Conservation (phyloP, 176 grass and related monocot genomes). For the Oryza glumipatula region DNA sequence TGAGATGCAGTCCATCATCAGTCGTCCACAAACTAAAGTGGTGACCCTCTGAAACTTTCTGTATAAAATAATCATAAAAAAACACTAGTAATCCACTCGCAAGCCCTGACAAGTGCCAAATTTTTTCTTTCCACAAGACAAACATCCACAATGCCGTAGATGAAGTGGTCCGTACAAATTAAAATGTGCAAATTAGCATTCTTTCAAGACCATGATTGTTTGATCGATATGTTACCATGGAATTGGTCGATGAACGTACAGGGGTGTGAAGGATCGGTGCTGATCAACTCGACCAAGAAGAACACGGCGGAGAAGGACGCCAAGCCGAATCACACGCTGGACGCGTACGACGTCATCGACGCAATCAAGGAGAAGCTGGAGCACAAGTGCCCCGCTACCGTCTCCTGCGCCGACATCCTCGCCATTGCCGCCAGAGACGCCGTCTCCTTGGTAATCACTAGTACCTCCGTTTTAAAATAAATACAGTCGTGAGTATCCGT, state of each 20-base stretch:
- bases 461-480: no score
- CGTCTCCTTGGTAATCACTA: slow-evolving; percentile 43
- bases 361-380: slow-evolving; percentile 48
- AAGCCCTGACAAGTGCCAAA: background rate
- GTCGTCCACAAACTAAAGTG: slow-evolving; percentile 5
- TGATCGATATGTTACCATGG: background rate
- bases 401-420: slow-evolving; percentile 82
- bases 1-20: background rate
- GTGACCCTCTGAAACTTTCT: slow-evolving; percentile 4
- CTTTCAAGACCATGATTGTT: background rate
- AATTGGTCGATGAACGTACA: background rate
- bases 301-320: slow-evolving; percentile 59
- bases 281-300: slow-evolving; percentile 52
- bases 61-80: background rate
- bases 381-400: slow-evolving; percentile 31
- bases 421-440: slow-evolving; percentile 58
- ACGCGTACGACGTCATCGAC: slow-evolving; percentile 48
- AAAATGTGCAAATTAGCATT: background rate
- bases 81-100: background rate
- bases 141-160: background rate
- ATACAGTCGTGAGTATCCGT: no score
- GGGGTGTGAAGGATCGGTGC: slow-evolving; percentile 58
- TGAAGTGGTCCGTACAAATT: background rate
- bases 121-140: background rate
- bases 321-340: slow-evolving; percentile 55